Percentiles rank a stretch among this genome's conserved stretches.
These are phyloP conservation scores for Rhizophora mangle DNA, from an alignment of 345 rosid species.

Conservation along the genomic window DNA sequence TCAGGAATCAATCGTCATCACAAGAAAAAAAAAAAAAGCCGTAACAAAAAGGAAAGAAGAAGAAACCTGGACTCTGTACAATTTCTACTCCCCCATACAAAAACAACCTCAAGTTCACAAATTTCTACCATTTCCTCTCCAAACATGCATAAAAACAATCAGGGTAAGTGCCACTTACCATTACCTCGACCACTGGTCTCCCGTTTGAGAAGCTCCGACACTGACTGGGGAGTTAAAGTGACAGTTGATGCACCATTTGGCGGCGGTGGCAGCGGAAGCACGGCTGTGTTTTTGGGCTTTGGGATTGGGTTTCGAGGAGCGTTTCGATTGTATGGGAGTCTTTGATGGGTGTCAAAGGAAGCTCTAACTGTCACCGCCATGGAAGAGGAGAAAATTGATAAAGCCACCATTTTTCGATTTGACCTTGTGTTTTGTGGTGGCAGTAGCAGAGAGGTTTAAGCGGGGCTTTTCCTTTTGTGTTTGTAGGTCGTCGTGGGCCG, in stretches of 20 bases:
- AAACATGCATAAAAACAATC: background rate
- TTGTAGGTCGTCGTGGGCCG: too few relatives aligned
- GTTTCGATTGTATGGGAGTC: constrained; percentile 66
- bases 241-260: constrained; percentile 19
- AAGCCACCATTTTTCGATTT: constrained; percentile 27
- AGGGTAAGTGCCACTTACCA: background rate
- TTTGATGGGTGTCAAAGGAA: constrained; percentile 65
- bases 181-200: constrained; percentile 41
- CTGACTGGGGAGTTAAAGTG: constrained; percentile 35
- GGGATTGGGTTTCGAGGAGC: constrained; percentile 51
- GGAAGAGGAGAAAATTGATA: constrained; percentile 28
- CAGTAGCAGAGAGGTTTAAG: too few relatives aligned
- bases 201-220: constrained; percentile 60
- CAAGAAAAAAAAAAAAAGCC: too few relatives aligned
- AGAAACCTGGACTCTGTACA: too few relatives aligned
- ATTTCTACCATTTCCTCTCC: background rate
- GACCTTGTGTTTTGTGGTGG: background rate
- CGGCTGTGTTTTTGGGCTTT: constrained; percentile 11
- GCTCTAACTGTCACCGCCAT: constrained; percentile 37
- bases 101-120: background rate
- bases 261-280: constrained; percentile 21
- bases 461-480: too few relatives aligned
- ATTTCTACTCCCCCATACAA: too few relatives aligned
- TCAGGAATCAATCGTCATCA: too few relatives aligned
- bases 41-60: too few relatives aligned